Percentiles rank a stretch among this genome's conserved stretches.
phyloP scores from a whole-genome alignment of 805 yeast species.

The Schwanniomyces polymorphus region DNA sequence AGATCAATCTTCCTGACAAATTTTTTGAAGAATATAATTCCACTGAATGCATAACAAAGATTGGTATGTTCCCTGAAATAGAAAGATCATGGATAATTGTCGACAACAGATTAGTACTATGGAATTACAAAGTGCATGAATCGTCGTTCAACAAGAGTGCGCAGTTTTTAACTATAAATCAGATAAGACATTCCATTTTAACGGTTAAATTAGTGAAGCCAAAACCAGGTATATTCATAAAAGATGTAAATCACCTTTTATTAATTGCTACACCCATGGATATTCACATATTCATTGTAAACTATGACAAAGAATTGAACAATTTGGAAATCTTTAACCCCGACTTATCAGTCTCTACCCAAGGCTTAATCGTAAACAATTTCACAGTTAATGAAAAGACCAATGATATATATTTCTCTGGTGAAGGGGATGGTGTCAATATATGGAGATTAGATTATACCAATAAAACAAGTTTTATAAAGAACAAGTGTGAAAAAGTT shows the following conservation, averaged over 20 bases:
- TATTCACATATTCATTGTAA: constrained; percentile 73
- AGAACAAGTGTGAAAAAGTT: constrained; percentile 76
- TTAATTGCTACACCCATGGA: constrained; percentile 80
- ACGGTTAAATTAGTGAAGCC: constrained; percentile 81
- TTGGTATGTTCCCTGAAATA: constrained; percentile 83
- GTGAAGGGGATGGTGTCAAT: constrained; percentile 73
- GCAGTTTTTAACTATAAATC: constrained; percentile 81
- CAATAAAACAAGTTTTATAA: constrained; percentile 82
- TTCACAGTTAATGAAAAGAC: constrained; percentile 61
- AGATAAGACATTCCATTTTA: constrained; percentile 72
- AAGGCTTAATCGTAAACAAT: constrained; percentile 71
- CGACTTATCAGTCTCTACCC: constrained; percentile 74
- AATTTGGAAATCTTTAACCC: constrained; percentile 77
- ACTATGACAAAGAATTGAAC: constrained; percentile 42
- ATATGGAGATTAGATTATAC: constrained; percentile 88
- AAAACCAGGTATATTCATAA: constrained; percentile 75
- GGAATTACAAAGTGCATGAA: constrained; percentile 71
- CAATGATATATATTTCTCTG: constrained; percentile 81
- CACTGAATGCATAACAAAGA: constrained; percentile 64
- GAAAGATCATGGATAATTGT: constrained; percentile 83
- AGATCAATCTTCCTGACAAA: constrained; percentile 76
- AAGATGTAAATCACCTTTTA: constrained; percentile 68
- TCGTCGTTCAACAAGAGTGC: constrained; percentile 42
- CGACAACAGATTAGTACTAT: constrained; percentile 77
- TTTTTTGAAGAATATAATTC: constrained; percentile 71